These are phyloP conservation scores for Penicillium sp. DNA, from an alignment of 2,329 filamentous ascomycete species.

Conservation along the genomic window DNA sequence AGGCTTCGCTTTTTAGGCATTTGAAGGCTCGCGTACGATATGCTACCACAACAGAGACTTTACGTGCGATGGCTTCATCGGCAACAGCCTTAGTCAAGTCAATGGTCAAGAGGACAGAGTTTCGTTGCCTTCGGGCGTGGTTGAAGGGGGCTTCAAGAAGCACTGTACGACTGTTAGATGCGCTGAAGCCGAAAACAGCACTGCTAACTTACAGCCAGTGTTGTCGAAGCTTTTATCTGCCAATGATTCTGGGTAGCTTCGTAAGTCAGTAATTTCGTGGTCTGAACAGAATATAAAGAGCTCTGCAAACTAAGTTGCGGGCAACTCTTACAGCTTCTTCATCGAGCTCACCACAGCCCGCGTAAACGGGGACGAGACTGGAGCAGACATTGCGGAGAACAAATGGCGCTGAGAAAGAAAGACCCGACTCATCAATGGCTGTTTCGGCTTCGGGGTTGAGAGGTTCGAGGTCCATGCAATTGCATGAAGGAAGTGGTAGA, in stretches of 20 bases:
- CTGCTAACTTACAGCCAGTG: constrained; percentile 68
- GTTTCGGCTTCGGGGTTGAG: not conserved
- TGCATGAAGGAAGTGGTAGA: not conserved
- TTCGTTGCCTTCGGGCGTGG: constrained; percentile 60
- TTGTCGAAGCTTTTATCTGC: constrained; percentile 95
- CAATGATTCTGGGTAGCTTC: constrained; percentile 83
- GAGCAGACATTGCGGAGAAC: constrained; percentile 41
- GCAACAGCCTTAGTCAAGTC: constrained; percentile 89
- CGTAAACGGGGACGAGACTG: constrained; percentile 63
- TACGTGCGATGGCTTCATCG: constrained; percentile 81
- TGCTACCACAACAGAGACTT: constrained; percentile 79
- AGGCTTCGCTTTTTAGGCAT: not conserved
- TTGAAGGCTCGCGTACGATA: constrained; percentile 69
- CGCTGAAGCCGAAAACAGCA: constrained; percentile 4
- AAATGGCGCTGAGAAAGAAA: constrained; percentile 26
- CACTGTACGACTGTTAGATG: constrained; percentile 49
- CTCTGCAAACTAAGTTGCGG: not conserved
- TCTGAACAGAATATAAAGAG: constrained; percentile 14
- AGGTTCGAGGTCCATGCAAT: not conserved
- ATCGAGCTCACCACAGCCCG: constrained; percentile 76
- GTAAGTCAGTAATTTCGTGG: constrained; percentile 5
- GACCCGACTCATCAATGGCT: constrained; percentile 30
- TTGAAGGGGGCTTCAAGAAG: constrained; percentile 72
- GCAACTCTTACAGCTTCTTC: constrained; percentile 71
- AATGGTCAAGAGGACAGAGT: constrained; percentile 80